A percentile compares a stretch with the other conserved stretches of the same genome.
phyloP scores from a whole-genome alignment of 441 rosid species.

The Croton setiger region DNA sequence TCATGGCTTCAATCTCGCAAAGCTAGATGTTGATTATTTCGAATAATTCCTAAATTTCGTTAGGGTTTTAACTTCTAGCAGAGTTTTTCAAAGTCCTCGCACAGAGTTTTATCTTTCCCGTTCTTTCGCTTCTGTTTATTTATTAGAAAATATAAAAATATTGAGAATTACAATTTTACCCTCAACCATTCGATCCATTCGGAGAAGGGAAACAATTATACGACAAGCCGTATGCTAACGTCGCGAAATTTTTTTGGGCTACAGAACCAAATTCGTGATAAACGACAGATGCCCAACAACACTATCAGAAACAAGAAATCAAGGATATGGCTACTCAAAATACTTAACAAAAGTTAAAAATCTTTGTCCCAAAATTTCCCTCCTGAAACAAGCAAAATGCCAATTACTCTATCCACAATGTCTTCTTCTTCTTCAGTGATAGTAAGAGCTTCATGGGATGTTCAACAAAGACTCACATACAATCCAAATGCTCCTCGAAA shows the following conservation, averaged over 20 bases:
- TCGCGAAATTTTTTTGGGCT: too few relatives aligned
- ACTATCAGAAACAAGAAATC: too few relatives aligned
- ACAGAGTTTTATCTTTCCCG: not conserved
- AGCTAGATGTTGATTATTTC: not conserved
- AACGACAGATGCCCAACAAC: too few relatives aligned
- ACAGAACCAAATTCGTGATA: too few relatives aligned
- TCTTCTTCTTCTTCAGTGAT: not conserved
- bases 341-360: not conserved
- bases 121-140: not conserved
- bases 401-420: conserved; percentile 6
- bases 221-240: too few relatives aligned
- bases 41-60: too few relatives aligned
- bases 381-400: not conserved
- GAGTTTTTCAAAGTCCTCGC: not conserved
- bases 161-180: not conserved
- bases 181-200: not conserved
- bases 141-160: not conserved
- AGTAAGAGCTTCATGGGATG: conserved; percentile 54
- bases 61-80: conserved; percentile 12
- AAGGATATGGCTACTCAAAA: not conserved
- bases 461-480: conserved; percentile 45
- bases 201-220: not conserved
- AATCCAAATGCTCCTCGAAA: conserved; percentile 59
- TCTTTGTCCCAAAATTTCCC: not conserved
- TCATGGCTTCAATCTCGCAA: conserved; percentile 36